Conservation (phyloP, 2,329 filamentous ascomycete genomes). For the Colletotrichum magnum region DNA sequence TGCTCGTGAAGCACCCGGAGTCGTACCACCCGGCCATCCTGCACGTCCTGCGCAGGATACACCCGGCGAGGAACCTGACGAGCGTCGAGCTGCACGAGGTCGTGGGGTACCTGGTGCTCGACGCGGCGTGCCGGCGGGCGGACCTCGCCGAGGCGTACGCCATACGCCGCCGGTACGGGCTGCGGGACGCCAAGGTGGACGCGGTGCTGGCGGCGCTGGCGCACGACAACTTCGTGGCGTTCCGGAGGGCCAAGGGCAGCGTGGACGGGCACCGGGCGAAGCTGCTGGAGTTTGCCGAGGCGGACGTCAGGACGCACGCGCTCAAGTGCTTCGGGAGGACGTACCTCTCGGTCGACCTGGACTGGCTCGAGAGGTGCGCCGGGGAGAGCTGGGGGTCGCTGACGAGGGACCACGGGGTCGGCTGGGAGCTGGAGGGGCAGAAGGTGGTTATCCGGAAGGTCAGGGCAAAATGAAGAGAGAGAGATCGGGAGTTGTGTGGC, state of each 20-base stretch:
- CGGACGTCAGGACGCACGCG: conserved; percentile 79
- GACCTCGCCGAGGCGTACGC: conserved; percentile 82
- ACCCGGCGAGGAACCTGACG: conserved; percentile 77
- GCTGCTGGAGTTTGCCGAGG: conserved; percentile 86
- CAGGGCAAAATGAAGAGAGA: conserved; percentile 42
- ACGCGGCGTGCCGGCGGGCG: conserved; percentile 86
- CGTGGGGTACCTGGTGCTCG: conserved; percentile 84
- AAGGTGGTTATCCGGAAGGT: conserved; percentile 81
- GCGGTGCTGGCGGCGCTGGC: conserved; percentile 78
- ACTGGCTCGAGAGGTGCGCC: conserved; percentile 78
- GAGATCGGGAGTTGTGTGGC: not conserved
- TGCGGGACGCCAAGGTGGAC: conserved; percentile 79
- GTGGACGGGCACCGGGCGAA: conserved; percentile 86
- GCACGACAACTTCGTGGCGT: conserved; percentile 86
- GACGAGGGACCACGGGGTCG: conserved; percentile 77
- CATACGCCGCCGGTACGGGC: conserved; percentile 71
- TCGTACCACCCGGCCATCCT: conserved; percentile 91
- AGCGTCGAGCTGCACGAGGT: conserved; percentile 83
- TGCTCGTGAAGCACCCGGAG: conserved; percentile 85
- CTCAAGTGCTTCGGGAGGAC: conserved; percentile 89
- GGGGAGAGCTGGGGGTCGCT: conserved; percentile 81
- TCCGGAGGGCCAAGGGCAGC: conserved; percentile 77
- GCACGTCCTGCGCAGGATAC: conserved; percentile 81
- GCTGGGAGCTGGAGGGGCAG: conserved; percentile 84
- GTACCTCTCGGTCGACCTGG: conserved; percentile 81